Percentiles rank a stretch among this genome's conserved stretches.
phyloP scores from a whole-genome alignment of 306 rosid species.

The Trifolium subterraneum region DNA sequence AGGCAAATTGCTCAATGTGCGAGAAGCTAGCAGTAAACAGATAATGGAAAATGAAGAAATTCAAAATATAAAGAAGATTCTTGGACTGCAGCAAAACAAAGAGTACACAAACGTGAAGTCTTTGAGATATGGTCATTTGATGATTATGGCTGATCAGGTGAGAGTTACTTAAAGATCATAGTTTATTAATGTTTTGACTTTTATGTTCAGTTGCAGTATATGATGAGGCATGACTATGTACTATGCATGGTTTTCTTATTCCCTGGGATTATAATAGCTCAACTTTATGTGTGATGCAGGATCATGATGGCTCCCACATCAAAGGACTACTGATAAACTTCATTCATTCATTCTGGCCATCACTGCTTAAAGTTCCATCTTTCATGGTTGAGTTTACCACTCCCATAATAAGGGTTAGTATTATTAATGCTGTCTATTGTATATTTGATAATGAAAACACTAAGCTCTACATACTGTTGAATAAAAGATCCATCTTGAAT shows the following conservation, averaged over 20 bases:
- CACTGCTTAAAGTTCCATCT: conserved; percentile 79
- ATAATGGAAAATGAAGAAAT: conserved; percentile 84
- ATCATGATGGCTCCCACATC: conserved; percentile 96
- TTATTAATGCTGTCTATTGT: background rate
- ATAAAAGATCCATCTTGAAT: background rate
- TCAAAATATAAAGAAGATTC: conserved; percentile 83
- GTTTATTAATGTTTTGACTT: background rate
- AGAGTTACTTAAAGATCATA: conserved; percentile 24
- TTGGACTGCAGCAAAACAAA: conserved; percentile 91
- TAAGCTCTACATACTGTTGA: background rate
- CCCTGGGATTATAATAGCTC: background rate
- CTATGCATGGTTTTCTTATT: background rate
- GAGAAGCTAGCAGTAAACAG: conserved; percentile 90
- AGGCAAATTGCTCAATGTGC: conserved; percentile 90
- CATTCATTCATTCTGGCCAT: conserved; percentile 95
- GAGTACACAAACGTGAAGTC: conserved; percentile 69
- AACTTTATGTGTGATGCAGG: conserved; percentile 52
- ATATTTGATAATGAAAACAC: background rate
- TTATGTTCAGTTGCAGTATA: background rate
- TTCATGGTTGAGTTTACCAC: conserved; percentile 91
- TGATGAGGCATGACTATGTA: background rate
- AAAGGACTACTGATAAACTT: conserved; percentile 90
- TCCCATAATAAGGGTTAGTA: conserved; percentile 80
- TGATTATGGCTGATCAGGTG: conserved; percentile 99
- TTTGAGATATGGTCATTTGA: conserved; percentile 91